Conservation (phyloP, 768 basidiomycete genomes). For the Dictyophora rubrovolvata region DNA sequence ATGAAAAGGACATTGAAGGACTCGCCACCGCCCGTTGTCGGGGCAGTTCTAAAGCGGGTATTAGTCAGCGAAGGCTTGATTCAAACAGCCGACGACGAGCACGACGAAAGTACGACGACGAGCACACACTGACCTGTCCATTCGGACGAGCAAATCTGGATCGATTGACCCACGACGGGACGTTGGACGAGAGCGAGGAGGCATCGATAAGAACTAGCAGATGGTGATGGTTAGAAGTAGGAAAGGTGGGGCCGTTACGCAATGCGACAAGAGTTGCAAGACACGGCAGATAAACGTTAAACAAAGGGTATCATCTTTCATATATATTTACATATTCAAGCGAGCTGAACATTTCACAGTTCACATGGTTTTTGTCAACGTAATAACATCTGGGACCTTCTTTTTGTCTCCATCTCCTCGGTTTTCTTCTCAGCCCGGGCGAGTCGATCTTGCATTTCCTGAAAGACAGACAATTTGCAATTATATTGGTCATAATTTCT, state of each 20-base stretch:
- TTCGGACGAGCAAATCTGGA: conserved; percentile 62
- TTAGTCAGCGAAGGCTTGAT: not conserved
- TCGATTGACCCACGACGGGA: conserved; percentile 70
- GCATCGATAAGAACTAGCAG: conserved; percentile 2
- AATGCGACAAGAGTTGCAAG: not conserved
- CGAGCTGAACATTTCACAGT: not conserved
- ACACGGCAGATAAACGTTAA: not conserved
- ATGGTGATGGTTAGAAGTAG: conserved; percentile 3
- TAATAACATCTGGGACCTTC: conserved; percentile 2
- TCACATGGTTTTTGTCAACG: not conserved
- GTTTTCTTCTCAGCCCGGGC: conserved; percentile 8
- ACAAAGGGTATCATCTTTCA: not conserved
- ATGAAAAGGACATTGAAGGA: conserved; percentile 92
- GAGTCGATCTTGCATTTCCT: conserved; percentile 9
- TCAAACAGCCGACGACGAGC: not conserved
- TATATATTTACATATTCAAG: not conserved
- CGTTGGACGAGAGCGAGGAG: conserved; percentile 6
- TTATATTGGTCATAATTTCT: not conserved
- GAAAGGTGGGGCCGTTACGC: not conserved
- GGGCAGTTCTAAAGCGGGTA: conserved; percentile 25
- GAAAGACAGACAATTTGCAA: not conserved
- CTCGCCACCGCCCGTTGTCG: conserved; percentile 48
- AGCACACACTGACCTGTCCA: conserved; percentile 50
- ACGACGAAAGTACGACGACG: conserved; percentile 4
- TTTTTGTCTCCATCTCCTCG: conserved; percentile 1